phyloP scores from a whole-genome alignment of 2,329 filamentous ascomycete genomes.

The Stylonectria norvegica region DNA sequence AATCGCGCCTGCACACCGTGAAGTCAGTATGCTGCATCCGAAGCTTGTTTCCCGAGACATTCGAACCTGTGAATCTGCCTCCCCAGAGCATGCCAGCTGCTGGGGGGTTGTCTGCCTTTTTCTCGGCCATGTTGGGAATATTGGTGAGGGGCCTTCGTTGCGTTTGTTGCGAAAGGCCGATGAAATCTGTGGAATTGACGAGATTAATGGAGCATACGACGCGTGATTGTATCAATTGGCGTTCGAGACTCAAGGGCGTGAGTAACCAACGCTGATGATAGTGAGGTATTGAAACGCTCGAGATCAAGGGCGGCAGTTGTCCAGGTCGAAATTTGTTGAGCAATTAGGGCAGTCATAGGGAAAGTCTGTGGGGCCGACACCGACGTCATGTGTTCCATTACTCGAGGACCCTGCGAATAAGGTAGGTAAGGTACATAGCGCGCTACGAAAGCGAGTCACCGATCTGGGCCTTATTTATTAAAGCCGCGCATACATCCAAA shows the following conservation, averaged over 20 bases:
- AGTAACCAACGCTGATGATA: constrained; percentile 16
- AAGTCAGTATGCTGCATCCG: constrained; percentile 28
- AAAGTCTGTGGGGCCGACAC: constrained; percentile 17
- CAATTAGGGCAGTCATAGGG: constrained; percentile 9
- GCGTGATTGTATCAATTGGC: constrained; percentile 14
- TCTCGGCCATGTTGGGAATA: constrained; percentile 21
- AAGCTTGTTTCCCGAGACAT: constrained; percentile 21
- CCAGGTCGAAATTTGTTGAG: constrained; percentile 14
- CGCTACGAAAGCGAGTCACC: too few relatives aligned
- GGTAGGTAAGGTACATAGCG: too few relatives aligned
- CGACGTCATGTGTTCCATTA: too few relatives aligned
- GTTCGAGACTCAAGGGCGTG: constrained; percentile 15
- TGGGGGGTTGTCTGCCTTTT: constrained; percentile 28
- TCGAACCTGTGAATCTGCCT: constrained; percentile 50
- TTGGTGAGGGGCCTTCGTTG: constrained; percentile 12
- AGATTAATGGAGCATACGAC: constrained; percentile 14
- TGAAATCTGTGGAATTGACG: constrained; percentile 13
- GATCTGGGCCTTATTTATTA: too few relatives aligned
- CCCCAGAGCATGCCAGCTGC: constrained; percentile 41
- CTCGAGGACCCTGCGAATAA: too few relatives aligned
- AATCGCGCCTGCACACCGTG: constrained; percentile 46
- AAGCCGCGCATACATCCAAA: too few relatives aligned
- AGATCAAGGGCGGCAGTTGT: constrained; percentile 13
- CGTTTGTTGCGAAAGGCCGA: constrained; percentile 18
- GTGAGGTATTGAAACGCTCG: constrained; percentile 14